Evolutionary conservation across 1,139 yeast genomes (phyloP).

Genomic region (Spathaspora sp.): DNA sequence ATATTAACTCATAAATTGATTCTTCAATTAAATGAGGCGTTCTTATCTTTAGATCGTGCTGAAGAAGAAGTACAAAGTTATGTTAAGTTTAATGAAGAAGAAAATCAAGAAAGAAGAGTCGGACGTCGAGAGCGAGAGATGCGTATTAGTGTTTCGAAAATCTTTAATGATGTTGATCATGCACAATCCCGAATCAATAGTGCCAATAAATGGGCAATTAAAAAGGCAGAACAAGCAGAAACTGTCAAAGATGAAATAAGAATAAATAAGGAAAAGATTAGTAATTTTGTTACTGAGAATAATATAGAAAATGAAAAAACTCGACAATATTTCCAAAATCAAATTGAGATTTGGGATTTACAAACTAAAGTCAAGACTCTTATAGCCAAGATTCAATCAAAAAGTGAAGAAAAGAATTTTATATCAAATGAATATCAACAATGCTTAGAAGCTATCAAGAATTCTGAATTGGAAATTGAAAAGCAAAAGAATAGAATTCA

Average conservation of each 20-base stretch:
- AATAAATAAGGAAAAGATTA: slow-evolving; percentile 20
- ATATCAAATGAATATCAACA: slow-evolving; percentile 64
- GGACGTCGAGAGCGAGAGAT: slow-evolving; percentile 37
- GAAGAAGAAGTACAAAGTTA: slow-evolving; percentile 29
- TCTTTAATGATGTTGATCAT: slow-evolving; percentile 38
- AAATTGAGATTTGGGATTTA: slow-evolving; percentile 40
- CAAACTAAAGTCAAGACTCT: slow-evolving; percentile 38
- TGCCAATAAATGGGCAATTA: slow-evolving; percentile 38
- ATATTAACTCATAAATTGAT: slow-evolving; percentile 40
- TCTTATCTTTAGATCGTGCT: slow-evolving; percentile 24
- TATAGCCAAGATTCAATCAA: slow-evolving; percentile 34
- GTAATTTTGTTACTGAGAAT: slow-evolving; percentile 18
- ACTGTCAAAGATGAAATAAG: slow-evolving; percentile 20
- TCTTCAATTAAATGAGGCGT: slow-evolving; percentile 35
- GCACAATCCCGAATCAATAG: slow-evolving; percentile 40
- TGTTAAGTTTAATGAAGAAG: slow-evolving; percentile 22
- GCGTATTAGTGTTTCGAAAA: slow-evolving; percentile 26
- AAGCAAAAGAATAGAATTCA: slow-evolving; percentile 28
- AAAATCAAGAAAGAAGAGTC: slow-evolving; percentile 19
- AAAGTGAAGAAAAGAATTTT: slow-evolving; percentile 58
- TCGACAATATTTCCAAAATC: slow-evolving; percentile 22
- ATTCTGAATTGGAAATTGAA: slow-evolving; percentile 44
- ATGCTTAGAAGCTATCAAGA: slow-evolving; percentile 56
- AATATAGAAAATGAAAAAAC: slow-evolving; percentile 18
- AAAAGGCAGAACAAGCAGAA: slow-evolving; percentile 34